Conservation (phyloP, 768 basidiomycete species). For the Lactarius deliciosus region DNA sequence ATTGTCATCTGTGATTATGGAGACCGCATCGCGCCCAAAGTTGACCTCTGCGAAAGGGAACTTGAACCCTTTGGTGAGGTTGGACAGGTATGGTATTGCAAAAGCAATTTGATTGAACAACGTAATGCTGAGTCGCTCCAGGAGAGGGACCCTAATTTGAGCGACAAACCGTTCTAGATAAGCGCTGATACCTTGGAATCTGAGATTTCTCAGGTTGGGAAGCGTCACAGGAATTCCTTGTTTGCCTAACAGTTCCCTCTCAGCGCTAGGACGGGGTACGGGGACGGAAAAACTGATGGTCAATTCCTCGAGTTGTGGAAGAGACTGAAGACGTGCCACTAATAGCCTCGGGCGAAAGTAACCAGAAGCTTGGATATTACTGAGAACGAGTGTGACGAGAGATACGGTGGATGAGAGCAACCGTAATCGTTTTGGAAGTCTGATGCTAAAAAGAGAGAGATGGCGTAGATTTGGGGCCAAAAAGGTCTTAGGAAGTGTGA, state of each 20-base stretch:
- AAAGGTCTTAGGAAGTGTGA: neutral
- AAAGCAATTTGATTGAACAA: neutral
- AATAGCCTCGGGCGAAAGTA: neutral
- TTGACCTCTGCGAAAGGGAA: too few species aligned
- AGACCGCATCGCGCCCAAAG: neutral
- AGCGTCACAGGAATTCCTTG: neutral
- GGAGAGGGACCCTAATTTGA: neutral
- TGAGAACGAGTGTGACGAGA: neutral
- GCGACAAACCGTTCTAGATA: neutral
- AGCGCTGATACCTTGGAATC: neutral
- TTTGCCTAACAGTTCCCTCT: neutral
- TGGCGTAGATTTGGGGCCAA: constrained; percentile 2
- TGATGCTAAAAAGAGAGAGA: too few species aligned
- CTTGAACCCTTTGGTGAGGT: neutral
- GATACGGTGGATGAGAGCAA: neutral
- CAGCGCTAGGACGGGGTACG: neutral
- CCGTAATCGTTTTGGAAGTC: neutral
- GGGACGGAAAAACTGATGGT: constrained; percentile 9
- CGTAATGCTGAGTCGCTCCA: neutral
- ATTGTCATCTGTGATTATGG: neutral
- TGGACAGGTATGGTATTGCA: neutral
- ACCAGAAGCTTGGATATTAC: neutral
- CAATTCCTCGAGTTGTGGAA: constrained; percentile 7
- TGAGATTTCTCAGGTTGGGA: neutral
- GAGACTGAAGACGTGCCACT: neutral